phyloP scores from a whole-genome alignment of 306 rosid genomes.

The Ziziphus jujuba region DNA sequence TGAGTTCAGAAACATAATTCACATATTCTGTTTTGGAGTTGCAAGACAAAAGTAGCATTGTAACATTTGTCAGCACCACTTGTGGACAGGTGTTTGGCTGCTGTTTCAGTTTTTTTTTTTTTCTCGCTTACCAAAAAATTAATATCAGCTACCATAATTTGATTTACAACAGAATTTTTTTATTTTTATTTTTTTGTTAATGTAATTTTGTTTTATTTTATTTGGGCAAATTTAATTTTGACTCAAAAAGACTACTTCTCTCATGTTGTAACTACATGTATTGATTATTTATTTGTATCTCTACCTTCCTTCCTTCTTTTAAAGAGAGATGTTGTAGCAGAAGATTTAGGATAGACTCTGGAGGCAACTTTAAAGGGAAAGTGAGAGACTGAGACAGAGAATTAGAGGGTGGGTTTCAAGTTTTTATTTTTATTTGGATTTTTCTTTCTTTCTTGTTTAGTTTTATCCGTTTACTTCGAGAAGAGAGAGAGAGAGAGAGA shows the following conservation, averaged over 20 bases:
- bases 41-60: conserved; percentile 26
- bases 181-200: too few relatives aligned
- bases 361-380: conserved; percentile 3
- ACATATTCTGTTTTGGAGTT: conserved; percentile 12
- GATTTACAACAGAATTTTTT: too few relatives aligned
- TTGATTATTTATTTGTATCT: neutral
- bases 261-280: too few relatives aligned
- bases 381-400: neutral
- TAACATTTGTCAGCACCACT: conserved; percentile 28
- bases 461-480: conserved; percentile 27
- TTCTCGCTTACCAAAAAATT: too few relatives aligned
- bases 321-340: conserved; percentile 28
- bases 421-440: neutral
- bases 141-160: too few relatives aligned
- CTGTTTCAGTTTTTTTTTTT: neutral
- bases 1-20: neutral
- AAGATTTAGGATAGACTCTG: conserved; percentile 38
- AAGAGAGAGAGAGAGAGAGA: conserved; percentile 24
- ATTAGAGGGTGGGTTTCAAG: neutral
- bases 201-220: too few relatives aligned
- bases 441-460: neutral
- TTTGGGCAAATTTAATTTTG: too few relatives aligned
- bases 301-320: conserved; percentile 3
- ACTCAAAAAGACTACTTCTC: neutral
- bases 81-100: conserved; percentile 35